Evolutionary conservation across 768 basidiomycete species (phyloP).

Genomic region (Fistulinella prunicolor): DNA sequence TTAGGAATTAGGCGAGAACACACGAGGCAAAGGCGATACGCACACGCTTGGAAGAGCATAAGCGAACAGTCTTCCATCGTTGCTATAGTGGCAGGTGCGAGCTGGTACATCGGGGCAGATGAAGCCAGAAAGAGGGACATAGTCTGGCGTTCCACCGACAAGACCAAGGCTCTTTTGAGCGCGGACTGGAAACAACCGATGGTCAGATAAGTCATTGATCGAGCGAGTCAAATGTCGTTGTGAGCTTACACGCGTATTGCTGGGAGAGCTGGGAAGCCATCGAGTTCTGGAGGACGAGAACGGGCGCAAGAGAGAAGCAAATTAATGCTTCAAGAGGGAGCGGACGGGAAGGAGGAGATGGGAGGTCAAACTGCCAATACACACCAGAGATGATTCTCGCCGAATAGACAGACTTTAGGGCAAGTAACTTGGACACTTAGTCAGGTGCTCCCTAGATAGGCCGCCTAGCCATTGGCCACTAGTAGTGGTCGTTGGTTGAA

Average conservation of each 20-base stretch:
- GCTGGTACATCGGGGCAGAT: constrained; percentile 66
- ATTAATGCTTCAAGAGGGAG: constrained; percentile 68
- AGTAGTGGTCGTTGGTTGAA: too few species aligned
- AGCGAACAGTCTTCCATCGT: constrained; percentile 84
- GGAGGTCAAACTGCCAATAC: constrained; percentile 22
- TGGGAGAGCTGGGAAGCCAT: constrained; percentile 77
- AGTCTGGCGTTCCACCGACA: constrained; percentile 78
- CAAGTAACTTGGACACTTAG: constrained; percentile 6
- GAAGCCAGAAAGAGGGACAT: constrained; percentile 61
- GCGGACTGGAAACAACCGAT: constrained; percentile 55
- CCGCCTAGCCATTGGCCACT: too few species aligned
- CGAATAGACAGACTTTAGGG: constrained; percentile 16
- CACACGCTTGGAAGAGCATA: constrained; percentile 76
- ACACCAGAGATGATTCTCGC: background rate
- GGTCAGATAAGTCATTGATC: constrained; percentile 17
- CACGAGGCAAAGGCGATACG: constrained; percentile 34
- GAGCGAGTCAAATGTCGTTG: background rate
- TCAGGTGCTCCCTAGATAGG: too few species aligned
- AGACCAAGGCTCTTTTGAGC: constrained; percentile 93
- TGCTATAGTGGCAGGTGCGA: constrained; percentile 77
- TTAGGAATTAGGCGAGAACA: constrained; percentile 3
- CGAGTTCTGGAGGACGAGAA: constrained; percentile 31
- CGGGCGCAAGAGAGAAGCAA: constrained; percentile 59
- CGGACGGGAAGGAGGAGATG: constrained; percentile 14
- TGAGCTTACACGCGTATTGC: constrained; percentile 81